Base-by-base conservation (phyloP, 1,284 basidiomycete genomes). In the Cutaneotrichosporon mucoides region DNA sequence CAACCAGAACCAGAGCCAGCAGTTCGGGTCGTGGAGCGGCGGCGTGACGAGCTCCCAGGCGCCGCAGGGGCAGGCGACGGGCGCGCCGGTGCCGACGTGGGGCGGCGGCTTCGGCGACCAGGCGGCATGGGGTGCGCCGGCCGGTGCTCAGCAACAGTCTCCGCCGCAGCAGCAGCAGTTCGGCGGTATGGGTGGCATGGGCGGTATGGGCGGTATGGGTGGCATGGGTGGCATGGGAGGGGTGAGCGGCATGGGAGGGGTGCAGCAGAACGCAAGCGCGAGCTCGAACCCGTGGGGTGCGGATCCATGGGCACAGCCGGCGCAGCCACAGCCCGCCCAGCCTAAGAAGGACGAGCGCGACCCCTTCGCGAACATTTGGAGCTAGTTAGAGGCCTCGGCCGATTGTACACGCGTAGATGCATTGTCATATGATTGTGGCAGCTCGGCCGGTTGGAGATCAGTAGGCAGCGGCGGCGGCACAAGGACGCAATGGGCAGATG, bases 11-110 rank as follows among this genome's bases (percentile, higher is more conserved):
- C 24, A 24, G 24, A 61, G 56, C 52, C 41, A 34, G 62, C 13
- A 41, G 61, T 73, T 66, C 49, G 74, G 59, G 3, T 66, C 66
- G 11, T 75, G 74, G 73, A 61, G 64, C 48, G 74, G 74, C 8
- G 73, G 72, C 3, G 59, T 69, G 35, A 76, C 73, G 1, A 64
- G 56, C 33, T 62, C 66, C 16, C 63, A 70, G 5, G 61, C 65
- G 6, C 70, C 71, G 2, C 57, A 65, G 42, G 56, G 61, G 12
- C 54, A 63, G 24, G 52, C 59, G 10, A 67, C 64, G 6, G 63
- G 68, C 37, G 59, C 66, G 1, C 58, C 63, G 0, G 56, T 71
- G 6, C 66, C 67, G 9, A 59, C 49, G 0, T 75, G 73, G 68
- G 69, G 69, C 15, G 49, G 49, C 16, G 49, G 68, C 37, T 64